Conservation (phyloP, 306 rosid species). For the Ceratonia siliqua region DNA sequence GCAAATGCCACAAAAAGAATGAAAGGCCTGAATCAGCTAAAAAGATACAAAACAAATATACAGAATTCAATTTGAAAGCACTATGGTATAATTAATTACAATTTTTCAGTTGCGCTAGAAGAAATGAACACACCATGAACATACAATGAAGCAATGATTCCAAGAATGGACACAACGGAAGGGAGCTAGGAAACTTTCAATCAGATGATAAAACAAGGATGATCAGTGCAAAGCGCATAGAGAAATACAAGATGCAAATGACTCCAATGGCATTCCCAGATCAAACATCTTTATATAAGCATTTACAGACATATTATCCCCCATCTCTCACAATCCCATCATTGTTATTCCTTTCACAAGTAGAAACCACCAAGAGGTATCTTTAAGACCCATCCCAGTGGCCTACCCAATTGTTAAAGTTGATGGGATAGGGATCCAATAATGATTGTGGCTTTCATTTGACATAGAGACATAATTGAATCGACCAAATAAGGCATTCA, state of each 20-base stretch:
- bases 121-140: background rate
- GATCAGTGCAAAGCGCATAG: background rate
- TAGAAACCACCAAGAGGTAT: background rate
- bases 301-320: background rate
- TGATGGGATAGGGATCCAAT: conserved; percentile 1
- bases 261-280: background rate
- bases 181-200: background rate
- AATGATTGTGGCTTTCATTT: background rate
- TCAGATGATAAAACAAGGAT: background rate
- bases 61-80: background rate
- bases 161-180: background rate
- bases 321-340: background rate
- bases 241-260: background rate
- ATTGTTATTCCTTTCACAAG: background rate
- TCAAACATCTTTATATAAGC: background rate
- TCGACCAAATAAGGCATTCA: conserved; percentile 5
- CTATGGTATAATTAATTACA: background rate
- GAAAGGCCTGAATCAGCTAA: background rate
- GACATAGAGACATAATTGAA: conserved; percentile 4
- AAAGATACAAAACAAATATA: background rate
- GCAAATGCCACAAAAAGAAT: background rate
- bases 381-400: background rate
- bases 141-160: background rate
- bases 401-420: background rate
- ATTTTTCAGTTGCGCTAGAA: background rate